Evolutionary conservation across 73 alveolate genomes (phyloP), one percentile per base, ranked within the genome.

Genomic region (Paramecium bursaria): DNA sequence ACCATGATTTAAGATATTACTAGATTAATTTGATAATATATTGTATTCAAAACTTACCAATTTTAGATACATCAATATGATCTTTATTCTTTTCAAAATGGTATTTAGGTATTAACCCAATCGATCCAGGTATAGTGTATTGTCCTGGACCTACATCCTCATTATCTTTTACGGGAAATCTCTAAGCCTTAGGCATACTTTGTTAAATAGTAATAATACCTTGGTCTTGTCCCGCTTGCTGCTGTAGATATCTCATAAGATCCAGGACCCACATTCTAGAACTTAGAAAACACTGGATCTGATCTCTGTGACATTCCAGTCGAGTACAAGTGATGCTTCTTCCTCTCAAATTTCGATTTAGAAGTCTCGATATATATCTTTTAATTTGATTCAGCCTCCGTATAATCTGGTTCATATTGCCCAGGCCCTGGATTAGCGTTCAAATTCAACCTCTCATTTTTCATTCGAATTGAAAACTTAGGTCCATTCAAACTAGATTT

Each of bases 231-330:
- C 17, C 82, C 82, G 17, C 39, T 23, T 7, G 21, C 33, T 7
- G 21, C 33, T 23, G 33, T 30, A 30, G 76, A 50, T 3, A 57
- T 19, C 10, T 30, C 3, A 30, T 57, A 57, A 14, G 60, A 39
- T 5, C 82, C 82, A 15, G 82, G 82, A 21, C 82, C 82, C 33
- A 67, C 44, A 39, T 67, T 67, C 44, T 67, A 39, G 21, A 35
- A 67, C 44, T 67, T 67, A 29, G 82, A 67, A 35, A 67, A 42
- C 4, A 67, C 82, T 33, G 82, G 82, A 67, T 67, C 55, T 31
- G 82, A 67, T 67, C 82, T n/a, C 17, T n/a, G n/a, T n/a, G n/a
- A n/a, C n/a, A n/a, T n/a, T n/a, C n/a, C n/a, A n/a, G n/a, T n/a
- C n/a, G n/a, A n/a, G n/a, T n/a, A n/a, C n/a, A n/a, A n/a, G n/a